Evolutionary conservation across 305 asterid species (phyloP).

Genomic region (Stenogyne calaminthoides): DNA sequence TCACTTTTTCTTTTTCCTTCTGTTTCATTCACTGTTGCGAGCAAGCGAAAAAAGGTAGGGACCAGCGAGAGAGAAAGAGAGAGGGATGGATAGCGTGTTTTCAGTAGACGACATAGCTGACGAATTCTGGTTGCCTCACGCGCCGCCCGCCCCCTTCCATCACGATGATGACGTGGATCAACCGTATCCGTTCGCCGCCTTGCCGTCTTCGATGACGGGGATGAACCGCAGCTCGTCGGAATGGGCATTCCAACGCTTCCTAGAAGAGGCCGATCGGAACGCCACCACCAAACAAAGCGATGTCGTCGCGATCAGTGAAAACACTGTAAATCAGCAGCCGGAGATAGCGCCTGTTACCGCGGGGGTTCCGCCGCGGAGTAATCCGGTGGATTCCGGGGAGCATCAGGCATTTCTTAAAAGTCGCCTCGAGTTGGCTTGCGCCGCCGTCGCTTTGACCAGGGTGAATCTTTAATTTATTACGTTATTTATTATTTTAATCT

Average conservation of each 20-base stretch:
- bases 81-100: conserved; percentile 53
- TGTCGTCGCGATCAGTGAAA: conserved; percentile 42
- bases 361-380: conserved; percentile 30
- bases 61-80: conserved; percentile 22
- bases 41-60: not conserved
- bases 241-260: conserved; percentile 76
- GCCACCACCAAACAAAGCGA: conserved; percentile 23
- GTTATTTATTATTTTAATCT: not conserved
- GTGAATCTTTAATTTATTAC: conserved; percentile 34
- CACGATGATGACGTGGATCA: conserved; percentile 33
- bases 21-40: not conserved
- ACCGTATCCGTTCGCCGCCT: conserved; percentile 35
- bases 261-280: conserved; percentile 51
- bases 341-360: conserved; percentile 16
- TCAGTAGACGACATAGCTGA: conserved; percentile 55
- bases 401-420: conserved; percentile 70
- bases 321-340: conserved; percentile 20
- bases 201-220: conserved; percentile 39
- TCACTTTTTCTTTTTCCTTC: not conserved
- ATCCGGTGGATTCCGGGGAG: conserved; percentile 56
- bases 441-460: conserved; percentile 87
- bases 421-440: conserved; percentile 82
- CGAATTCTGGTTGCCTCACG: conserved; percentile 57
- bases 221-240: conserved; percentile 83
- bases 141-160: conserved; percentile 37